Base-by-base conservation (phyloP, 148 eudicot genomes). In the Hydrangea macrophylla region DNA sequence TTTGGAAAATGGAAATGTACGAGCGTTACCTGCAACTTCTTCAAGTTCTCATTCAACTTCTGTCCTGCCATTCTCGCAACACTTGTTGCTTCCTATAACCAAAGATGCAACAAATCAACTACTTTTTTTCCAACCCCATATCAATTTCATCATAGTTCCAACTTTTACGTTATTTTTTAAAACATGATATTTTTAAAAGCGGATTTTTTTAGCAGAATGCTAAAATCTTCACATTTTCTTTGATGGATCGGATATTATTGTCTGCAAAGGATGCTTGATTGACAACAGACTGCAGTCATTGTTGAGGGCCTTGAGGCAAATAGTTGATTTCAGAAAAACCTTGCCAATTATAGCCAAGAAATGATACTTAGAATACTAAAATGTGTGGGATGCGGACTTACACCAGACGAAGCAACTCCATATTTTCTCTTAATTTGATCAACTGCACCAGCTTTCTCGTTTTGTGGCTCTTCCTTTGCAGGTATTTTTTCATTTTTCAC, bases 361-460 rank as follows among this genome's bases (percentile, higher is more conserved):
- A 36, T 32, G 31, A 60, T 13, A 48, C 20, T 65, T 28, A n/a
- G 12, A 59, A 33, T 48, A 12, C 20, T 42, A 42, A 62, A 42
- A 28, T 56, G 36, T 44, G 17, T 60, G 40, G 28, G 32, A 30
- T 65, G 26, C 12, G 60, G 53, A 73, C 96, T 83, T 79, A 90
- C 99, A 66, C 73, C 83, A 68, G 85, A 76, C 42, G 81, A 62
- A 35, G 87, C 57, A 73, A 74, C 89, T 55, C 99, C 97, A 75
- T 95, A 95, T 89, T 78, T 95, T 79, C 73, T 91, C 90, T 91
- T 95, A 55, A 95, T 95, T 76, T 89, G 81, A 82, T 89, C 96
- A 70, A 95, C 94, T 53, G 93, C 24, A 68, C 86, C 89, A 57
- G 74, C 67, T 73, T 86, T 89, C 66, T 80, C 92, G 9, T 74